Percentiles rank a stretch among this genome's conserved stretches.
phyloP scores from a whole-genome alignment of 2,329 filamentous ascomycete species.

The Hysterium pulicare region DNA sequence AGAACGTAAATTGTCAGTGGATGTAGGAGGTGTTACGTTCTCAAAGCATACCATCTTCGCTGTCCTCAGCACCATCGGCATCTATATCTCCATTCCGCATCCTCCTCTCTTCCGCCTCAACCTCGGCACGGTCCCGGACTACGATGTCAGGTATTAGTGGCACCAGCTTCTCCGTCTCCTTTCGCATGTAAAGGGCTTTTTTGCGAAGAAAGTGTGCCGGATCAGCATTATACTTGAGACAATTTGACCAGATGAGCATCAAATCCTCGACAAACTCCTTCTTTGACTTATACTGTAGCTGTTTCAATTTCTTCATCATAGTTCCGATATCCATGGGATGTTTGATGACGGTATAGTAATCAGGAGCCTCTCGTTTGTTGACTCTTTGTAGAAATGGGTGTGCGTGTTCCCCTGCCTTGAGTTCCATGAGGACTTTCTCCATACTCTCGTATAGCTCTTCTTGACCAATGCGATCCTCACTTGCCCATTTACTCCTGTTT shows the following conservation, averaged over 20 bases:
- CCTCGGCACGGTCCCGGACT: conserved; percentile 86
- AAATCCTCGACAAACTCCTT: conserved; percentile 91
- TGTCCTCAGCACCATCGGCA: conserved; percentile 81
- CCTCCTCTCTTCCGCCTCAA: conserved; percentile 69
- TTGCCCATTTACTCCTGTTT: conserved; percentile 98
- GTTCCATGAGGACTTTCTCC: conserved; percentile 93
- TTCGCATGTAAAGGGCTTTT: conserved; percentile 94
- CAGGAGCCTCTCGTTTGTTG: conserved; percentile 93
- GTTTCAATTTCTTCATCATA: conserved; percentile 97
- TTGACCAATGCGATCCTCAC: conserved; percentile 93
- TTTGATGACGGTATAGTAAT: conserved; percentile 93
- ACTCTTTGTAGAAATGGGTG: conserved; percentile 92
- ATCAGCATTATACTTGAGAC: conserved; percentile 90
- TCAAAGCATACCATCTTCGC: conserved; percentile 62
- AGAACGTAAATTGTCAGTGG: conserved; percentile 6
- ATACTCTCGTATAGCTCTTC: conserved; percentile 96
- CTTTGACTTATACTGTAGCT: conserved; percentile 60
- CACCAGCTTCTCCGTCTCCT: conserved; percentile 94
- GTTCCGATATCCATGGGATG: conserved; percentile 95
- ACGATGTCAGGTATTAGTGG: conserved; percentile 90
- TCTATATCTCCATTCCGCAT: conserved; percentile 80
- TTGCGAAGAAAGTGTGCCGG: conserved; percentile 82
- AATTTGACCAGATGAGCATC: conserved; percentile 96
- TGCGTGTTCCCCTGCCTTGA: conserved; percentile 96
- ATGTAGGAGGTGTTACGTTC: not conserved